A percentile compares a stretch with the other conserved stretches of the same genome.
Evolutionary conservation across 192 early-diverging fungal species (phyloP).

Genomic region (Helicostylum pulchrum): DNA sequence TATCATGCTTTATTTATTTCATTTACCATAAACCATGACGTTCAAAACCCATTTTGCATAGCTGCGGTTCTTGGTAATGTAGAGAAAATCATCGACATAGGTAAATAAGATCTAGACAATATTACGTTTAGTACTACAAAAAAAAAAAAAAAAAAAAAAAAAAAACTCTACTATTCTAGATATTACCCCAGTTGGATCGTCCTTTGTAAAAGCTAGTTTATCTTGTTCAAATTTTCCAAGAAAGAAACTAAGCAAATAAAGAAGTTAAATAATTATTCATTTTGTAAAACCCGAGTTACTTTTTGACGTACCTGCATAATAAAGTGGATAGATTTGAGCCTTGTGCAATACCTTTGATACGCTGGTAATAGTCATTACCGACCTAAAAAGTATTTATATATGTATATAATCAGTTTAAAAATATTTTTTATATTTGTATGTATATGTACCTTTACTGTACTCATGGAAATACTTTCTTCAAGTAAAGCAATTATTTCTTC

Average conservation of each 20-base stretch:
- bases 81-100: constrained; percentile 11
- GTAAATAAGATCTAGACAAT: background rate
- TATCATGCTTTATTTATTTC: background rate
- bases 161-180: background rate
- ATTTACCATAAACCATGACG: background rate
- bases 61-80: background rate
- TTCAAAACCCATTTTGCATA: background rate
- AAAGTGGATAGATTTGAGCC: constrained; percentile 1
- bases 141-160: too few species aligned
- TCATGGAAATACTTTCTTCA: background rate
- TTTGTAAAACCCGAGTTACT: background rate
- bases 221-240: background rate
- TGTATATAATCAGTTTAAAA: background rate
- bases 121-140: too few species aligned
- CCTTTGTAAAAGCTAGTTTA: background rate
- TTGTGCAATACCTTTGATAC: background rate
- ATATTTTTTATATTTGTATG: background rate
- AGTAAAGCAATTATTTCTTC: background rate
- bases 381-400: background rate
- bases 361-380: background rate
- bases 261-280: background rate
- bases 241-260: background rate
- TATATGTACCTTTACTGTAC: background rate
- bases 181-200: constrained; percentile 5
- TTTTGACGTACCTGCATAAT: background rate